Percentiles rank a stretch among this genome's conserved stretches.
phyloP scores from a whole-genome alignment of 140 eudicot species.

The Eryngium alpinum region DNA sequence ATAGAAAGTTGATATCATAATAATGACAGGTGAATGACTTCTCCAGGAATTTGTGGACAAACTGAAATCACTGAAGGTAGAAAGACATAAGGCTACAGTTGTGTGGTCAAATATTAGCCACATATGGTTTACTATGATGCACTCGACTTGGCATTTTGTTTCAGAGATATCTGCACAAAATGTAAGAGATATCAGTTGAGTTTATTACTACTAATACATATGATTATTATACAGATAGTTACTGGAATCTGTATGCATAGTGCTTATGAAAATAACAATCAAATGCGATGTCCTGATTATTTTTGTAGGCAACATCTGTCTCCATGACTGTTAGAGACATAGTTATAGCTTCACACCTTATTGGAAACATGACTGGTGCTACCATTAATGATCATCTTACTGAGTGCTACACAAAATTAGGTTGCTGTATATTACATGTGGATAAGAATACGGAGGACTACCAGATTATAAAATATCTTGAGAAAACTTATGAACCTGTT shows the following conservation, averaged over 20 bases:
- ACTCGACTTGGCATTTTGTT: conserved; percentile 61
- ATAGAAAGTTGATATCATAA: not conserved
- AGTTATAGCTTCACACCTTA: conserved; percentile 58
- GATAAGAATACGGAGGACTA: conserved; percentile 68
- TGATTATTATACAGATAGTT: too few species aligned
- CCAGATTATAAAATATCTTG: conserved; percentile 55
- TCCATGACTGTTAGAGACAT: conserved; percentile 69
- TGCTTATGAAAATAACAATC: too few species aligned
- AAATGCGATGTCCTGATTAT: not conserved
- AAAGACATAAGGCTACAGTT: conserved; percentile 23
- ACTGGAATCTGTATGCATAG: too few species aligned
- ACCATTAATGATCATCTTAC: conserved; percentile 71
- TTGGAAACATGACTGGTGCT: conserved; percentile 68
- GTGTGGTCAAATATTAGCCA: conserved; percentile 33
- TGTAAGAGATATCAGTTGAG: not conserved
- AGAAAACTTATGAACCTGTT: conserved; percentile 80
- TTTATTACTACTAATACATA: too few species aligned
- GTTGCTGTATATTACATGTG: conserved; percentile 53
- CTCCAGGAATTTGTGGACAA: conserved; percentile 48
- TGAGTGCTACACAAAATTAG: conserved; percentile 49
- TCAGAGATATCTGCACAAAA: conserved; percentile 60
- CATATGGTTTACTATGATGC: conserved; percentile 74
- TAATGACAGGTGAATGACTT: conserved; percentile 48
- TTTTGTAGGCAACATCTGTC: conserved; percentile 62
- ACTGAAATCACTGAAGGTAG: conserved; percentile 17